A percentile compares a stretch with the other conserved stretches of the same genome.
Conservation (phyloP, 1,284 basidiomycete species). For the Tranzscheliella williamsii region DNA sequence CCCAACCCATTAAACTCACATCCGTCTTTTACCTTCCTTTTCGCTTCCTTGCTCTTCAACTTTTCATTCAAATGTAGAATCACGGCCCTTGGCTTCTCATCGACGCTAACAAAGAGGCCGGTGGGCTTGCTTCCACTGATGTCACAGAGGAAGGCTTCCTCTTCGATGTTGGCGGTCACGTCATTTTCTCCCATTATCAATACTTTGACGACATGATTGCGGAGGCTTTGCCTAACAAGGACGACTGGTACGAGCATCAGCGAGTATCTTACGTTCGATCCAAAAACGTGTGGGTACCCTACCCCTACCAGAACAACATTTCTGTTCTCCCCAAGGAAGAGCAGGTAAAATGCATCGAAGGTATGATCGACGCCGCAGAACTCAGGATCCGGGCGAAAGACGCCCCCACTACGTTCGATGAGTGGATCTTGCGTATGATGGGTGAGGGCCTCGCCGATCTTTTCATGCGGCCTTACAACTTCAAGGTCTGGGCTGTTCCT, state of each 20-base stretch:
- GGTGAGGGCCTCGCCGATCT: constrained; percentile 64
- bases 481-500: constrained; percentile 67
- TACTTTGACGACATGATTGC: constrained; percentile 66
- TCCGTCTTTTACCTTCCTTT: no score
- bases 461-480: constrained; percentile 68
- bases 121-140: constrained; percentile 66
- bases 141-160: constrained; percentile 65
- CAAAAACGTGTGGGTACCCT: constrained; percentile 65
- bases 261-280: constrained; percentile 66
- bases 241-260: constrained; percentile 66
- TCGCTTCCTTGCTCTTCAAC: no score
- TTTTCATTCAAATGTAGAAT: no score
- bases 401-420: constrained; percentile 63
- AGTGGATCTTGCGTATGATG: constrained; percentile 66
- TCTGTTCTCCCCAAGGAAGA: constrained; percentile 64
- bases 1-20: no score
- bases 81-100: constrained; percentile 63
- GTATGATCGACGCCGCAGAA: constrained; percentile 64
- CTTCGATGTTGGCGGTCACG: constrained; percentile 66
- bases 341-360: constrained; percentile 65
- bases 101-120: constrained; percentile 63
- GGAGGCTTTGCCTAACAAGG: constrained; percentile 63
- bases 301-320: constrained; percentile 66
- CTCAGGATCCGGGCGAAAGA: constrained; percentile 58
- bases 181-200: constrained; percentile 67